phyloP scores from a whole-genome alignment of 2,329 filamentous ascomycete genomes.

The Trichoderma sp. region DNA sequence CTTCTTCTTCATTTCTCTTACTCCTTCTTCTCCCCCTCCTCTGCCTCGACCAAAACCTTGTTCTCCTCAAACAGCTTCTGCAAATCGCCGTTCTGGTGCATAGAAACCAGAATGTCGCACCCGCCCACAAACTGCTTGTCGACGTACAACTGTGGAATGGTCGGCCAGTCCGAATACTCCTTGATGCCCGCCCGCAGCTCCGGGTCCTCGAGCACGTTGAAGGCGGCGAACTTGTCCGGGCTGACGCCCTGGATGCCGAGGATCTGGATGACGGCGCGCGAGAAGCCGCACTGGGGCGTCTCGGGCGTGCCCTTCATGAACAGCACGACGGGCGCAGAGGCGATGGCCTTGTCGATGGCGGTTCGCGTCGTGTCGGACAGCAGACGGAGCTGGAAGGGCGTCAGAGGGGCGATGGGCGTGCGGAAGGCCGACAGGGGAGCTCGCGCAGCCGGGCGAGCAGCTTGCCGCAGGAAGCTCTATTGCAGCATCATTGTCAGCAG shows the following conservation, averaged over 20 bases:
- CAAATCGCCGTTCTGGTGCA: conserved; percentile 95
- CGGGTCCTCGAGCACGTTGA: conserved; percentile 91
- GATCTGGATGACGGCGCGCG: conserved; percentile 90
- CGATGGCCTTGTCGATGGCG: conserved; percentile 88
- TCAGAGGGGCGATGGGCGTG: conserved; percentile 25
- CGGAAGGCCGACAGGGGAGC: conserved; percentile 26
- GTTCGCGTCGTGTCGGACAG: conserved; percentile 75
- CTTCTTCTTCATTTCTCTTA: conserved; percentile 22
- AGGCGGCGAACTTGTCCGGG: conserved; percentile 93
- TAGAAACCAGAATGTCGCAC: conserved; percentile 94
- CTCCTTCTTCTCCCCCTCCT: conserved; percentile 45
- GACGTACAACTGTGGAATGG: conserved; percentile 94
- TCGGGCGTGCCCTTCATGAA: conserved; percentile 99
- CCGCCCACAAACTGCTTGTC: conserved; percentile 95
- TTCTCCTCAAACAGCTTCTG: conserved; percentile 91
- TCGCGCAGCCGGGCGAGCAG: conserved; percentile 35
- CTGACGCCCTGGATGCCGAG: conserved; percentile 92
- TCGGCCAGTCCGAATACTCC: conserved; percentile 98
- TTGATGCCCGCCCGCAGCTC: conserved; percentile 91
- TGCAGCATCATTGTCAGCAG: background rate
- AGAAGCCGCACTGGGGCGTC: conserved; percentile 95
- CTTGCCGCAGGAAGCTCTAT: conserved; percentile 38
- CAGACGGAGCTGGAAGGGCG: conserved; percentile 54
- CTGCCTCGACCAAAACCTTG: conserved; percentile 65
- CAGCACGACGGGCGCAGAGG: conserved; percentile 84